Conservation (phyloP, 2,329 filamentous ascomycete species). For the Gnomoniopsis smithogilvyi region DNA sequence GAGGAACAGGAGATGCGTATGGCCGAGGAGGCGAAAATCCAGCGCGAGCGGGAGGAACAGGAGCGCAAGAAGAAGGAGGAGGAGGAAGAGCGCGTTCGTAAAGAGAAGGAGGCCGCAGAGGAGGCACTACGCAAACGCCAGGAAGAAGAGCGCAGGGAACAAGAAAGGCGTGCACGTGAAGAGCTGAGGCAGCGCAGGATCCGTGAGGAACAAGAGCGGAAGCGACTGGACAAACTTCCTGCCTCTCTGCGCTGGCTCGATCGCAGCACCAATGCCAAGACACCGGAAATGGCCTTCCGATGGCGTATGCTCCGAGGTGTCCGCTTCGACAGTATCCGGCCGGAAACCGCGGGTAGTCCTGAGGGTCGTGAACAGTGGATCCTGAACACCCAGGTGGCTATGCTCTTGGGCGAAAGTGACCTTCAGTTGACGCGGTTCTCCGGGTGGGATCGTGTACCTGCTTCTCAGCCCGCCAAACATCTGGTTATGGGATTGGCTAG, state of each 20-base stretch:
- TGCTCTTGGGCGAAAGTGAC: constrained; percentile 64
- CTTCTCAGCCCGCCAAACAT: constrained; percentile 51
- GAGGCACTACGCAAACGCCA: constrained; percentile 48
- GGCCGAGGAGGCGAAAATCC: constrained; percentile 48
- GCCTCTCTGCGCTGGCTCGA: constrained; percentile 61
- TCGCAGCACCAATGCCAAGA: constrained; percentile 47
- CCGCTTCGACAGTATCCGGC: constrained; percentile 61
- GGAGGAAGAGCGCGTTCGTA: constrained; percentile 43
- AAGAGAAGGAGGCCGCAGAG: constrained; percentile 46
- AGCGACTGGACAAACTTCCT: constrained; percentile 55
- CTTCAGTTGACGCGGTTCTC: constrained; percentile 57
- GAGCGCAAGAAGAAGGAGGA: constrained; percentile 36
- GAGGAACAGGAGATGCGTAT: constrained; percentile 51
- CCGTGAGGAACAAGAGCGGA: constrained; percentile 52
- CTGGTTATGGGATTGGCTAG: constrained; percentile 59
- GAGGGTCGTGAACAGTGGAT: constrained; percentile 65
- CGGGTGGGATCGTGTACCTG: constrained; percentile 55
- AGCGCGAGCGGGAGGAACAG: constrained; percentile 43
- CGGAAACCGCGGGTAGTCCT: constrained; percentile 47
- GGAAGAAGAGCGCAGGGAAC: constrained; percentile 49
- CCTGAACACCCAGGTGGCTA: constrained; percentile 60
- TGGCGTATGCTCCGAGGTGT: constrained; percentile 59
- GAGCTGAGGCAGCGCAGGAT: constrained; percentile 41
- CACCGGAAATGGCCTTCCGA: constrained; percentile 45
- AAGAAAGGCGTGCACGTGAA: constrained; percentile 45